These are phyloP conservation scores for Mycena haematopus DNA, from an alignment of 768 basidiomycete species.

Conservation along the genomic window DNA sequence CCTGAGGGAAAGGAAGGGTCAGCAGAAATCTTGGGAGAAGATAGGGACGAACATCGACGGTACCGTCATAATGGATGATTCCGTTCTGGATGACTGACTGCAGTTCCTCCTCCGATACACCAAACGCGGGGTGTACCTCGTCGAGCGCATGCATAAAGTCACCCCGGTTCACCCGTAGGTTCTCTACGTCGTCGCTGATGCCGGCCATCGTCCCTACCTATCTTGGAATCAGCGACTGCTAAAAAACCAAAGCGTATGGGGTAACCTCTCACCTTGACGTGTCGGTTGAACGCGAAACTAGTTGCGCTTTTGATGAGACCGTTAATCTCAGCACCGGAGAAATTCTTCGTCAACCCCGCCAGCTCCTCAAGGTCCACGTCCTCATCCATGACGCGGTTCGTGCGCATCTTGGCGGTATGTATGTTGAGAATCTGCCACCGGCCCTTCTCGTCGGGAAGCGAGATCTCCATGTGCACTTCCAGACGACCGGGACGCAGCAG, in stretches of 20 bases:
- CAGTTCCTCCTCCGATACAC: constrained; percentile 96
- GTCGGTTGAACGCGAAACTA: constrained; percentile 96
- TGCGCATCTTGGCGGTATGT: constrained; percentile 94
- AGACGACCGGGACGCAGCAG: constrained; percentile 96
- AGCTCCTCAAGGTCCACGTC: constrained; percentile 88
- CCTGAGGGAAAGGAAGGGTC: constrained; percentile 50
- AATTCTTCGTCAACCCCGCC: constrained; percentile 90
- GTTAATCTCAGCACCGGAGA: constrained; percentile 94
- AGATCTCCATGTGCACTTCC: constrained; percentile 99
- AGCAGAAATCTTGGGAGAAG: constrained; percentile 9
- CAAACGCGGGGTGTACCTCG: constrained; percentile 96
- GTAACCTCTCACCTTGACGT: constrained; percentile 72
- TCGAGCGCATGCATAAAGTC: constrained; percentile 93
- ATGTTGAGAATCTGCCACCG: constrained; percentile 94
- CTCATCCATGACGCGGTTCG: constrained; percentile 85
- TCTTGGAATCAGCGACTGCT: neutral
- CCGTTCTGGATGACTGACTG: constrained; percentile 94
- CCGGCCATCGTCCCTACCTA: constrained; percentile 95
- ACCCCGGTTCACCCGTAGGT: constrained; percentile 81
- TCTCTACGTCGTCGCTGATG: constrained; percentile 94
- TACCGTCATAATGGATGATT: constrained; percentile 84
- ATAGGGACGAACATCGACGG: constrained; percentile 72
- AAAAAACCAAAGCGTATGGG: neutral
- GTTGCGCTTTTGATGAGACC: constrained; percentile 98
- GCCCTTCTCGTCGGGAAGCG: constrained; percentile 92